These are phyloP conservation scores for Petunia hybrid DNA, from an alignment of 305 asterid genomes.

Conservation along the genomic window DNA sequence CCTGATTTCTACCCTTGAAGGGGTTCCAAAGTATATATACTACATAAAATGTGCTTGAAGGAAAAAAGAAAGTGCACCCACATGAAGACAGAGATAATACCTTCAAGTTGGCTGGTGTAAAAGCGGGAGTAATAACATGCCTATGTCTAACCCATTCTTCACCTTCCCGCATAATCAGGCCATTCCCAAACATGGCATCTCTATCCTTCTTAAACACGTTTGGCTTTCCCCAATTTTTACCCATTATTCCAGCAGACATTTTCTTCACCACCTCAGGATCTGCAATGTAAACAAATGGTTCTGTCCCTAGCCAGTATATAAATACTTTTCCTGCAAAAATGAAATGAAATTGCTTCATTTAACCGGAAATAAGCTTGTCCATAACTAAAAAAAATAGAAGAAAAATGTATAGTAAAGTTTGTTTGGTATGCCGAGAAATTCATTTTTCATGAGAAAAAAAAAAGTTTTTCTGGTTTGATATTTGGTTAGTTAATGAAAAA, in stretches of 20 bases:
- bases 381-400: no score
- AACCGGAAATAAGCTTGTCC: no score
- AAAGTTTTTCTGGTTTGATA: no score
- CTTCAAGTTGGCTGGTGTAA: slow-evolving; percentile 76
- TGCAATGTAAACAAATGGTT: slow-evolving; percentile 86
- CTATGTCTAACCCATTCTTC: slow-evolving; percentile 95
- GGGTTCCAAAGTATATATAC: neutral
- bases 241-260: slow-evolving; percentile 65
- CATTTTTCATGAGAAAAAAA: no score
- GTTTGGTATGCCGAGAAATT: no score
- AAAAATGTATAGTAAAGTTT: no score
- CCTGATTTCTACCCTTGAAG: neutral
- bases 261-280: slow-evolving; percentile 74
- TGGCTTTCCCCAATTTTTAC: slow-evolving; percentile 95
- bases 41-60: neutral
- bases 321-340: slow-evolving; percentile 70
- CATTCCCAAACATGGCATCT: slow-evolving; percentile 88
- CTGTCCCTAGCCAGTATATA: slow-evolving; percentile 86
- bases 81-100: slow-evolving; percentile 36
- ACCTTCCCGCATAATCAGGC: slow-evolving; percentile 85
- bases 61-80: neutral
- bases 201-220: slow-evolving; percentile 78
- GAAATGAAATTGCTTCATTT: neutral
- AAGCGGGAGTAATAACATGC: slow-evolving; percentile 81
- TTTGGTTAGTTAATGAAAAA: no score